Evolutionary conservation across 129 eudicot genomes (phyloP).

Genomic region (Flaveria ramosissima): DNA sequence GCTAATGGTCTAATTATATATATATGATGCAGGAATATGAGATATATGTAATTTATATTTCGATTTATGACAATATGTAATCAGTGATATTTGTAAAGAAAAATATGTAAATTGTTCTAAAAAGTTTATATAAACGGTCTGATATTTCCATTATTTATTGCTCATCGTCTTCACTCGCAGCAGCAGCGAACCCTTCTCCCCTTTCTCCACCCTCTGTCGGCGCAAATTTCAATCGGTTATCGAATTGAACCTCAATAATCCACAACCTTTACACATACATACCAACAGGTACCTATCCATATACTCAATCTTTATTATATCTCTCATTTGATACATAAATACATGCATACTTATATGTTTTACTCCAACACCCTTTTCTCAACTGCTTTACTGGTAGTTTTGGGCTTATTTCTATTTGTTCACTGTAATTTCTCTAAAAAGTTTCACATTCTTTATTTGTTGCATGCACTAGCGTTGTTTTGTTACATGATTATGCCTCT

Average conservation of each 20-base stretch:
- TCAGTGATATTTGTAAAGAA: too few species aligned
- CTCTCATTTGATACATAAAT: not conserved
- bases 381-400: not conserved
- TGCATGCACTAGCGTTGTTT: not conserved
- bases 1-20: too few species aligned
- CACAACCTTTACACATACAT: not conserved
- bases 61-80: too few species aligned
- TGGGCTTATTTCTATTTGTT: not conserved
- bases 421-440: not conserved
- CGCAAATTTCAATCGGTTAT: not conserved
- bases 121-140: not conserved
- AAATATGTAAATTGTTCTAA: not conserved
- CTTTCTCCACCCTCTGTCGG: not conserved
- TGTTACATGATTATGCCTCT: constrained; percentile 10
- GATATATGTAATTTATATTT: too few species aligned
- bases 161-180: not conserved
- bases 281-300: not conserved
- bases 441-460: not conserved
- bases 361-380: not conserved
- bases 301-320: not conserved
- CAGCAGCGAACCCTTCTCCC: not conserved
- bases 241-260: not conserved
- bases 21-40: too few species aligned
- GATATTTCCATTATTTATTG: not conserved
- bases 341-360: not conserved